Percentiles rank a stretch among this genome's conserved stretches.
These are phyloP conservation scores for Zymoseptoria tritici DNA, from an alignment of 2,329 filamentous ascomycete species.

Conservation along the genomic window DNA sequence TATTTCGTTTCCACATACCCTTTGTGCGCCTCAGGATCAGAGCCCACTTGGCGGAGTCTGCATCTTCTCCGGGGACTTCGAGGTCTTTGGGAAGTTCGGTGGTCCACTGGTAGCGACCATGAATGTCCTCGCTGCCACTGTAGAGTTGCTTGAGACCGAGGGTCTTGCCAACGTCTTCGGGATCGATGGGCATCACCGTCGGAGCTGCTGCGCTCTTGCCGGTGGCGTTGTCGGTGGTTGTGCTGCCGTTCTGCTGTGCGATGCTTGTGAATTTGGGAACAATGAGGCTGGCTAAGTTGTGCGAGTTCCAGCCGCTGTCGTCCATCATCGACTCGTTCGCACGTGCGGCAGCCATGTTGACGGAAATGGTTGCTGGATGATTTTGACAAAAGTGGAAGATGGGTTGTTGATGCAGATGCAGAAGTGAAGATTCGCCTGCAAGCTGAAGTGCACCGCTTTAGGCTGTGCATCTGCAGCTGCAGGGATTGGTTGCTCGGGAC, in stretches of 20 bases:
- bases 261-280: not conserved
- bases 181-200: not conserved
- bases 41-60: slow-evolving; percentile 55
- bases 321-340: not conserved
- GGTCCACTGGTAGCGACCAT: slow-evolving; percentile 3
- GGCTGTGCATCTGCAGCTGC: not conserved
- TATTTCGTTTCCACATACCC: not conserved
- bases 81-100: slow-evolving; percentile 39
- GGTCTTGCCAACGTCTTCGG: slow-evolving; percentile 30
- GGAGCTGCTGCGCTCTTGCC: not conserved
- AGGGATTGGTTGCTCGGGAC: not conserved
- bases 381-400: not conserved
- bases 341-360: not conserved
- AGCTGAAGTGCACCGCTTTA: not conserved
- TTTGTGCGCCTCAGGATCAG: slow-evolving; percentile 49
- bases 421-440: not conserved
- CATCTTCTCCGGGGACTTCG: slow-evolving; percentile 52
- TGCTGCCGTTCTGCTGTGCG: not conserved
- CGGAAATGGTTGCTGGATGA: not conserved
- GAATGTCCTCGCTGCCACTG: slow-evolving; percentile 17
- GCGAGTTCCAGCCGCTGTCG: not conserved
- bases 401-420: not conserved
- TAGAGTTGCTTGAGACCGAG: slow-evolving; percentile 43
- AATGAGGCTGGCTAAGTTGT: no score
- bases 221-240: not conserved